Base-by-base conservation (phyloP, 2,329 filamentous ascomycete species). In the Neonectria coccinea region DNA sequence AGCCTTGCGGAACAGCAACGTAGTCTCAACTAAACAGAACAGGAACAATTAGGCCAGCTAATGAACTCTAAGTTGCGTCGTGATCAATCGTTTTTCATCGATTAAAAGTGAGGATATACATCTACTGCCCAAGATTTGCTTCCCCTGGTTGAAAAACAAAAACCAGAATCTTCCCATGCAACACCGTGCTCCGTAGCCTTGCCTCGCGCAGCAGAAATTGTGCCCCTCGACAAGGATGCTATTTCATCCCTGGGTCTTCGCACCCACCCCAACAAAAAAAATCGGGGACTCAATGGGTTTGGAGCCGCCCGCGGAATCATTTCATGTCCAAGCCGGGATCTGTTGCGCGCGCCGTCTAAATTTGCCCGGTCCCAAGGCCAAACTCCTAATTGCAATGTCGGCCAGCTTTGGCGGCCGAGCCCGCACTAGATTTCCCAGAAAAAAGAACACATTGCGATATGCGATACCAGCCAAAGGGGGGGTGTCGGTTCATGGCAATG, bases 51-150 rank as follows among this genome's bases (percentile, higher is more conserved):
- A 10, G 3, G 33, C 25, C 42, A 47, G 41, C 7, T 29, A 50
- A 3, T 18, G 36, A 48, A 57, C 27, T 10, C 27, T 10, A 16
- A 22, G 36, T 56, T 50, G 56, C 41, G 62, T 65, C 41, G 58
- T 62, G 58, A 39, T 51, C 42, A 65, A 65, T 65, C 62, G 50
- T 62, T 69, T 70, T 67, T 59, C 58, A 39, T 65, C 61, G 42
- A 64, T 65, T 64, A 69, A 65, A 57, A 66, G 70, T 65, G 68
- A 70, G 68, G 68, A 67, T 74, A 73, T 63, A 73, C 68, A 68
- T 70, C 65, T 72, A 71, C 67, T 67, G 54, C 44, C 62, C 53
- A 57, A 70, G 57, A 60, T 67, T 56, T 64, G 59, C 29, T 66
- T 62, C 68, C 44, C 18, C 50, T 39, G 29, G 44, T 27, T 56